Evolutionary conservation across 2,329 filamentous ascomycete genomes (phyloP).

Genomic region (Balansia obtecta): DNA sequence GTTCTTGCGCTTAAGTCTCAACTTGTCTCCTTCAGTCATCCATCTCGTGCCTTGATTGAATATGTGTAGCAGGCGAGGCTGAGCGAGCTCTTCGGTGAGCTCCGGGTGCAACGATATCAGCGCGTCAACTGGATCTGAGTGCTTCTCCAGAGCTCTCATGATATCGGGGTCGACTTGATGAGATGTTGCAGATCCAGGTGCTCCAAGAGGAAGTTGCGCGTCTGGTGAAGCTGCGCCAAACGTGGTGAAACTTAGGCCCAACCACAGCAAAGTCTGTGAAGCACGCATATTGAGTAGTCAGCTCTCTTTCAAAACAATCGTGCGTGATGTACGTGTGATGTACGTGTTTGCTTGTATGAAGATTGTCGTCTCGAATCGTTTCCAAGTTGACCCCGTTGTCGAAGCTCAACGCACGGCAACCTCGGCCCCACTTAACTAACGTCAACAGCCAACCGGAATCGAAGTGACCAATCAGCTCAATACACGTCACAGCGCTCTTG

Average conservation of each 20-base stretch:
- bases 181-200: not conserved
- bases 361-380: too few relatives aligned
- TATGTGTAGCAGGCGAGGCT: constrained; percentile 49
- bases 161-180: constrained; percentile 13
- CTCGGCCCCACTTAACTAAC: too few relatives aligned
- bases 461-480: too few relatives aligned
- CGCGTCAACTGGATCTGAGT: constrained; percentile 19
- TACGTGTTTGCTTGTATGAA: too few relatives aligned
- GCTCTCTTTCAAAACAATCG: not conserved
- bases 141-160: constrained; percentile 12
- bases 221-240: not conserved
- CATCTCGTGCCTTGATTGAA: constrained; percentile 49
- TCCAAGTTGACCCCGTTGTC: too few relatives aligned
- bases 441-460: too few relatives aligned
- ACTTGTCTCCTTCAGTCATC: constrained; percentile 64
- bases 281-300: not conserved
- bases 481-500: too few relatives aligned
- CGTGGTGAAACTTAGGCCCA: not conserved
- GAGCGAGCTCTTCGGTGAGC: constrained; percentile 16
- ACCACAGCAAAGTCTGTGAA: not conserved
- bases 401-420: too few relatives aligned
- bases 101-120: constrained; percentile 15
- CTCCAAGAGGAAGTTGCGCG: not conserved
- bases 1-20: constrained; percentile 51
- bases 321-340: not conserved